These are phyloP conservation scores for Chalaropsis ovoidea DNA, from an alignment of 2,329 filamentous ascomycete genomes.

Conservation along the genomic window DNA sequence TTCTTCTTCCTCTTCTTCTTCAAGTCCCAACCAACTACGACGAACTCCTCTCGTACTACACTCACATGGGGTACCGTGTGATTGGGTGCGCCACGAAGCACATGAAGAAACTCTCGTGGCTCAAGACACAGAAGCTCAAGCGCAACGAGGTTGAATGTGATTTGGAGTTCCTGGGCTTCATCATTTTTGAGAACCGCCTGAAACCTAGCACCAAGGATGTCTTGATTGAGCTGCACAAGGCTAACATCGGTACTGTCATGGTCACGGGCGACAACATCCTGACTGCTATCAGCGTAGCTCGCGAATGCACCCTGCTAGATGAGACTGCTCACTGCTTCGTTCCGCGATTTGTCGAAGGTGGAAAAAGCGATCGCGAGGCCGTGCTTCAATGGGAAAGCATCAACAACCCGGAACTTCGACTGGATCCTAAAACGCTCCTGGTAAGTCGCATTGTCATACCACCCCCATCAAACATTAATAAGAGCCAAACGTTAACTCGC, in stretches of 20 bases:
- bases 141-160: slow-evolving; percentile 72
- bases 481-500: slow-evolving; percentile 9
- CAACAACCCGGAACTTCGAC: slow-evolving; percentile 58
- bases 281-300: slow-evolving; percentile 88
- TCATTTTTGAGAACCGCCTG: slow-evolving; percentile 97
- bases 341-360: slow-evolving; percentile 71
- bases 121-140: slow-evolving; percentile 89
- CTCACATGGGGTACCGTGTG: slow-evolving; percentile 89
- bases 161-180: slow-evolving; percentile 87
- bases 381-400: slow-evolving; percentile 84
- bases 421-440: slow-evolving; percentile 69
- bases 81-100: slow-evolving; percentile 91
- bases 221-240: slow-evolving; percentile 68
- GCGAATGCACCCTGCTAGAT: slow-evolving; percentile 78
- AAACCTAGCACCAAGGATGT: slow-evolving; percentile 77
- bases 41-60: slow-evolving; percentile 79
- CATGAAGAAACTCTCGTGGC: slow-evolving; percentile 78
- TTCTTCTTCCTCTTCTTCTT: not conserved
- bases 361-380: slow-evolving; percentile 37
- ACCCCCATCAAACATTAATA: not conserved
- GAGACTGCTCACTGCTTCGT: slow-evolving; percentile 81
- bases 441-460: slow-evolving; percentile 36
- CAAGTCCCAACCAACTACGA: slow-evolving; percentile 78
- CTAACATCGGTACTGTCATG: slow-evolving; percentile 86
- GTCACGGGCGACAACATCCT: slow-evolving; percentile 97